A percentile compares a stretch with the other conserved stretches of the same genome.
phyloP scores from a whole-genome alignment of 106 monocot species.

The Acorus calamus region DNA sequence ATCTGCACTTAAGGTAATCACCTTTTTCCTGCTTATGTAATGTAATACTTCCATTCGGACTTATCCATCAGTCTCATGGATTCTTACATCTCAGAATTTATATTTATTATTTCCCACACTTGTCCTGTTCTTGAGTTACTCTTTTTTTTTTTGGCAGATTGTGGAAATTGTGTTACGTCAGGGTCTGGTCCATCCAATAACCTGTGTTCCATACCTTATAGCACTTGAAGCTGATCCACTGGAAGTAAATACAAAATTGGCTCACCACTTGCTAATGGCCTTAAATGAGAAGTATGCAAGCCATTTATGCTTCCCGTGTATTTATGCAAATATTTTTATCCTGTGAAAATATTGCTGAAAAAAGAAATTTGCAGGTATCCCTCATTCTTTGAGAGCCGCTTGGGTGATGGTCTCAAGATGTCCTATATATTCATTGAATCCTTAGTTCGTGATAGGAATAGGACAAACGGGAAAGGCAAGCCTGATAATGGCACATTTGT shows the following conservation, averaged over 20 bases:
- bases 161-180: conserved; percentile 96
- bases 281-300: conserved; percentile 95
- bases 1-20: conserved; percentile 65
- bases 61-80: neutral
- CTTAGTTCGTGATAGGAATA: conserved; percentile 25
- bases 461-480: conserved; percentile 38
- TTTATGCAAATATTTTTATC: neutral
- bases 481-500: conserved; percentile 38
- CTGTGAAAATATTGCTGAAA: neutral
- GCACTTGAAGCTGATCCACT: conserved; percentile 92
- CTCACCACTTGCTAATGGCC: conserved; percentile 88
- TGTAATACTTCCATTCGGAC: neutral
- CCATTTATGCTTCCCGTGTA: neutral
- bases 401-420: conserved; percentile 92
- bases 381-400: conserved; percentile 86
- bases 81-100: neutral
- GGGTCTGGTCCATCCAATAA: conserved; percentile 97
- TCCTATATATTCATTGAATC: conserved; percentile 82
- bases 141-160: conserved; percentile 46
- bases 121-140: neutral
- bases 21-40: neutral
- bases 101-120: too few species aligned
- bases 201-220: conserved; percentile 85
- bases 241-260: conserved; percentile 77
- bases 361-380: conserved; percentile 64